A percentile compares a stretch with the other conserved stretches of the same genome.
Conservation (phyloP, 2,329 filamentous ascomycete genomes). For the Botryotinia calthae region DNA sequence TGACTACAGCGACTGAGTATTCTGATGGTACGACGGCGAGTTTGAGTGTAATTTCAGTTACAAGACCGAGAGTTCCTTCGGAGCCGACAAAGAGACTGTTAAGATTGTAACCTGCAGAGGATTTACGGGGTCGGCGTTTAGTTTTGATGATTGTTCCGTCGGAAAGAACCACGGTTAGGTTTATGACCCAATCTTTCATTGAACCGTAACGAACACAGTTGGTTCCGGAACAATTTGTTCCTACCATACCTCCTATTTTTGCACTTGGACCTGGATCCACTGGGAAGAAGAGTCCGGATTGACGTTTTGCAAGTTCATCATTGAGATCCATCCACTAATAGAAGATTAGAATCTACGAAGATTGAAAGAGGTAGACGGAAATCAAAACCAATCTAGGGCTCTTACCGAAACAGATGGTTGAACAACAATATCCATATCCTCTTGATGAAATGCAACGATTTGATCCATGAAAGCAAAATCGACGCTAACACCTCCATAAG, state of each 20-base stretch:
- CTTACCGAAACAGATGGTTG: conserved; percentile 72
- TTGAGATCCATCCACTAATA: conserved; percentile 80
- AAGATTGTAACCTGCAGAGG: conserved; percentile 79
- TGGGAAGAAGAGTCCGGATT: conserved; percentile 81
- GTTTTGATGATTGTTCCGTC: conserved; percentile 81
- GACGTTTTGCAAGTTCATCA: conserved; percentile 62
- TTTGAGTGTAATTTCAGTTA: conserved; percentile 81
- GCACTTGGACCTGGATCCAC: conserved; percentile 73
- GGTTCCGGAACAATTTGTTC: conserved; percentile 74
- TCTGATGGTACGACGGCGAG: conserved; percentile 73
- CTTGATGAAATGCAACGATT: conserved; percentile 74
- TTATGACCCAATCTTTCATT: conserved; percentile 87
- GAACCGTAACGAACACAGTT: conserved; percentile 80
- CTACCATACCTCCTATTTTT: conserved; percentile 80
- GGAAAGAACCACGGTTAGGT: conserved; percentile 75
- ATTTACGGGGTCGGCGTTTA: conserved; percentile 72
- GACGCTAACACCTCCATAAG: conserved; percentile 81
- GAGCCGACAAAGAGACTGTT: conserved; percentile 78
- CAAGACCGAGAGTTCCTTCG: conserved; percentile 76
- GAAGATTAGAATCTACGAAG: neutral
- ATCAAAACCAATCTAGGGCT: neutral
- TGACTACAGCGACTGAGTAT: conserved; percentile 74
- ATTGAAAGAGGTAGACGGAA: neutral
- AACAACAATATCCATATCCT: conserved; percentile 90
- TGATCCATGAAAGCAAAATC: conserved; percentile 88